Evolutionary conservation across 805 yeast genomes (phyloP).

Genomic region (Naumovozyma castellii): DNA sequence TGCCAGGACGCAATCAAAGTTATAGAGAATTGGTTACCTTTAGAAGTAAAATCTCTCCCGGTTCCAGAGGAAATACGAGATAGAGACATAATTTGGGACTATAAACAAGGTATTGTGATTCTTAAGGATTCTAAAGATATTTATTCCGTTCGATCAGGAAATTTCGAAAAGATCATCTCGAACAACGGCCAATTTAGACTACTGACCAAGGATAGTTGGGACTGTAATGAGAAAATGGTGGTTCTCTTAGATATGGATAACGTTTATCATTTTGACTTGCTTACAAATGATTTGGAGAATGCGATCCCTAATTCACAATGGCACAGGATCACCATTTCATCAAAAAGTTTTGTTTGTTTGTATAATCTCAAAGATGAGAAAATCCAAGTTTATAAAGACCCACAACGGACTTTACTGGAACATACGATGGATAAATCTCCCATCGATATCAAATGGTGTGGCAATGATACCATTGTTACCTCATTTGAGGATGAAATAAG

Average conservation of each 20-base stretch:
- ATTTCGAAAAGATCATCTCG: conserved; percentile 9
- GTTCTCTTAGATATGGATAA: conserved; percentile 20
- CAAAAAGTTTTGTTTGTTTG: conserved; percentile 37
- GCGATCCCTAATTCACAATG: conserved; percentile 15
- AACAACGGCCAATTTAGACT: conserved; percentile 17
- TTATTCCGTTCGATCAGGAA: conserved; percentile 5
- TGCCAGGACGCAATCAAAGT: conserved; percentile 10
- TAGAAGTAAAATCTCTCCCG: conserved; percentile 8
- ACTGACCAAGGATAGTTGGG: conserved; percentile 26
- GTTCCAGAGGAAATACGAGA: conserved; percentile 6
- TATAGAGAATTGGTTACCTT: conserved; percentile 15
- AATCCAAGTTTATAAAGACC: conserved; percentile 40
- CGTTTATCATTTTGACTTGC: conserved; percentile 11
- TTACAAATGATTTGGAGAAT: conserved; percentile 3
- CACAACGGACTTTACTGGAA: conserved; percentile 19
- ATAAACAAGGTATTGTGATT: conserved; percentile 15
- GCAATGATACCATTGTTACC: conserved; percentile 67
- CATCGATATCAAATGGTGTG: conserved; percentile 65
- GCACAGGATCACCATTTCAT: conserved; percentile 23
- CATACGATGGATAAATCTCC: conserved; percentile 29
- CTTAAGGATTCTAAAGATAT: conserved; percentile 18
- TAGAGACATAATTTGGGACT: conserved; percentile 27
- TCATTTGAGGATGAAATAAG: conserved; percentile 52
- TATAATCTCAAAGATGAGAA: conserved; percentile 34
- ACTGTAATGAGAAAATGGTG: conserved; percentile 10